Base-by-base conservation (phyloP, 257 asterid genomes). In the Gentiana macrophylla region DNA sequence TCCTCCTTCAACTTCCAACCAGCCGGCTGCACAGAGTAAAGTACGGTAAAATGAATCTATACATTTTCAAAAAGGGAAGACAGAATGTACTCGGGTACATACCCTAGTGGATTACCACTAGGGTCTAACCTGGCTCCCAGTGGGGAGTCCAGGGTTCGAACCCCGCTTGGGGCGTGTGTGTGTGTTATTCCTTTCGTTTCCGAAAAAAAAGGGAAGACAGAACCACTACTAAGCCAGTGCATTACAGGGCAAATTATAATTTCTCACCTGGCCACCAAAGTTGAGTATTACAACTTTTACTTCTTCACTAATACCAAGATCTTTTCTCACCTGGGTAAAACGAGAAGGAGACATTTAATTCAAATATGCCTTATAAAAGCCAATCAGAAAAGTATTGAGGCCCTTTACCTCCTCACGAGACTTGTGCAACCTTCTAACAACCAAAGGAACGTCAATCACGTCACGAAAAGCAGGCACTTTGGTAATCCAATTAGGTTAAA, bases 391-490 rank as follows among this genome's bases (percentile, higher is more conserved):
- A 35, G 3, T 38, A 44, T 49, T 32, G 50, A 33, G 36, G 61
- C 53, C 53, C 34, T 1, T 54, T 75, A 81, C 99, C 95, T 85
- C 91, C 63, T 66, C 79, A n/a, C 86, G 84, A 45, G 86, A 53
- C 74, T 68, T 88, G 86, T 88, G 97, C 77, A 85, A 68, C 71
- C 97, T 85, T 71, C 97, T 85, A 61, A 92, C 98, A 2, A 92
- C 98, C 79, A 92, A 78, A 53, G 98, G 97, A 60, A 92, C 94
- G 56, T 92, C 98, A 75, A 85, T 69, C 61, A 84, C 86, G 75
- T 92, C 98, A 38, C 97, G 95, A 66, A 88, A 92, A 74, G 98
- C 98, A 52, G 95, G 98, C 98, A 92, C 98, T 65, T 41, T 51
- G 80, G 79, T 49, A 48, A 52, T 50, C 67, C 43, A 65, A 35